A percentile compares a stretch with the other conserved stretches of the same genome.
These are phyloP conservation scores for Fusarium sp. DNA, from an alignment of 2,329 filamentous ascomycete genomes.

Conservation along the genomic window DNA sequence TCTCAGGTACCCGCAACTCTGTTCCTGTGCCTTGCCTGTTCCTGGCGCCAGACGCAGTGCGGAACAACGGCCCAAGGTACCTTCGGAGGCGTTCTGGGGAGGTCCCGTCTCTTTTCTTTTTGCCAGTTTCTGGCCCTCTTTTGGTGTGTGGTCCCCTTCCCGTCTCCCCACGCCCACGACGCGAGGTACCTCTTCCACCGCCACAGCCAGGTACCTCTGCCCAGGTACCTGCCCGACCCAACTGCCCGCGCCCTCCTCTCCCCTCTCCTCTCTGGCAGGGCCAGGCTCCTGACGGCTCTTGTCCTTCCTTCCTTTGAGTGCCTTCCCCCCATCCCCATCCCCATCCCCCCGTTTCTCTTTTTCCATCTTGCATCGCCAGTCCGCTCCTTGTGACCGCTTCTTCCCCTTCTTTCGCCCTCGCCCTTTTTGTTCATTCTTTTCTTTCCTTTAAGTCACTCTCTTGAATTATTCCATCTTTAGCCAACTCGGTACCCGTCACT, in stretches of 20 bases:
- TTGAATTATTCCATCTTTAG: constrained; percentile 51
- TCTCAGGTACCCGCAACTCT: constrained; percentile 35
- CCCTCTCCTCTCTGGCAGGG: constrained; percentile 4
- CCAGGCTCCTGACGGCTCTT: constrained; percentile 27
- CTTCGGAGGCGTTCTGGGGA: constrained; percentile 8
- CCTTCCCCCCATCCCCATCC: constrained; percentile 53
- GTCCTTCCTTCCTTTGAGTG: constrained; percentile 46
- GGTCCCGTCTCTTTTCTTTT: constrained; percentile 35
- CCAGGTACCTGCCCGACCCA: constrained; percentile 29
- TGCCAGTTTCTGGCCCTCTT: constrained; percentile 22
- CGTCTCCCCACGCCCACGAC: constrained; percentile 27
- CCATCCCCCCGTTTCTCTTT: constrained; percentile 52
- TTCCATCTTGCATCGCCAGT: constrained; percentile 49
- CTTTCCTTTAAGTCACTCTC: constrained; percentile 65
- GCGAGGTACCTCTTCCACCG: constrained; percentile 7
- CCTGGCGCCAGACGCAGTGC: constrained; percentile 9
- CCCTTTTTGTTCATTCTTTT: constrained; percentile 57
- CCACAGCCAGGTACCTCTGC: constrained; percentile 23
- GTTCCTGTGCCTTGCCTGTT: constrained; percentile 18
- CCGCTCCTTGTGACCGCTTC: constrained; percentile 54
- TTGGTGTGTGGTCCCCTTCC: constrained; percentile 12
- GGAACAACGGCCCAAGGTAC: constrained; percentile 21
- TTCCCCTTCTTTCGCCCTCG: constrained; percentile 52
- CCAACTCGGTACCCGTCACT: constrained; percentile 62
- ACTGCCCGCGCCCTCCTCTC: constrained; percentile 8